phyloP scores from a whole-genome alignment of 768 basidiomycete genomes.

The Auricularia sp. region DNA sequence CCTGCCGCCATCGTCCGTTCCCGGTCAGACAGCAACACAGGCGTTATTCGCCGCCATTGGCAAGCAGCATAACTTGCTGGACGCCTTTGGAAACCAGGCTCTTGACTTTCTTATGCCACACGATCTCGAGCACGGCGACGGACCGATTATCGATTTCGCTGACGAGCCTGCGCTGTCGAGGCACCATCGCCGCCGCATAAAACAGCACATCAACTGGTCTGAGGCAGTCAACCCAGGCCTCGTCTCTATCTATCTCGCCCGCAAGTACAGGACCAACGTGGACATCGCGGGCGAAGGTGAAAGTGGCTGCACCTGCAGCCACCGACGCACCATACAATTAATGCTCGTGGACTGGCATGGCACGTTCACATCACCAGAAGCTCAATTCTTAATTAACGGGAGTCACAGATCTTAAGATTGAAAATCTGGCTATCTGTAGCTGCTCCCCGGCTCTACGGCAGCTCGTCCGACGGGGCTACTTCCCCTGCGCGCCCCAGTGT shows the following conservation, averaged over 20 bases:
- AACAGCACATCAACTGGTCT: background rate
- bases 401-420: background rate
- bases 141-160: background rate
- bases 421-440: background rate
- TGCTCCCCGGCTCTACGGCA: background rate
- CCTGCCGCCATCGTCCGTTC: background rate
- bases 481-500: slow-evolving; percentile 2
- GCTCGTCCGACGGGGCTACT: background rate
- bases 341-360: background rate
- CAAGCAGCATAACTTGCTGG: too few relatives aligned
- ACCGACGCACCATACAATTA: background rate
- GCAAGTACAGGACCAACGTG: background rate
- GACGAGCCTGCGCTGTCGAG: background rate
- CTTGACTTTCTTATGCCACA: too few relatives aligned
- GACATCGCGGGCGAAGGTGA: background rate
- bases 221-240: background rate
- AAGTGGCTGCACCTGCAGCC: background rate
- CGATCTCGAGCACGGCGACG: too few relatives aligned
- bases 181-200: background rate
- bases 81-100: too few relatives aligned
- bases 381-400: too few relatives aligned
- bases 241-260: background rate
- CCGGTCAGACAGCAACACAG: background rate
- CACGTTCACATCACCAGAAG: too few relatives aligned
- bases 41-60: background rate